Evolutionary conservation across 352 stramenopile genomes (phyloP), one percentile per base, ranked within the genome.

Genomic region (Phytophthora megakarya): DNA sequence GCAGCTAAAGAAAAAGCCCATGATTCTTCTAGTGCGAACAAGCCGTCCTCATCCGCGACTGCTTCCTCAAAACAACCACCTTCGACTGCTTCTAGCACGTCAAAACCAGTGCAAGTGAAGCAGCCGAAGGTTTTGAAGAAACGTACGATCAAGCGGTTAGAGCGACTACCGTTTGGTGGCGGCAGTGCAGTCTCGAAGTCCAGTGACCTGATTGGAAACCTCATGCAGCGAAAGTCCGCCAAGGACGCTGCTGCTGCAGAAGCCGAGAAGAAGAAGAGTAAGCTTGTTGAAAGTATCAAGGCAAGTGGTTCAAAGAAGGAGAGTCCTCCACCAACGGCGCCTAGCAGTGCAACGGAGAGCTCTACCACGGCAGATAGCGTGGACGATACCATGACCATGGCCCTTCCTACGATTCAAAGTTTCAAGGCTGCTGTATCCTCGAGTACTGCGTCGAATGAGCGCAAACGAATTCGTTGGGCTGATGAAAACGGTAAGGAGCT

Each of bases 161-260:
- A 93, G 51, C 82, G 80, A 4, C 70, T 89, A 18, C 84, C 84
- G 54, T 88, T 81, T 59, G 77, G 76, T 56, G 76, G 76, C 39
- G 77, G 82, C 35, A 77, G 43, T 51, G 57, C 76, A 4, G 67
- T 89, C 12, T 89, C 82, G 22, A 92, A 91, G 69, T 92, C 85
- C 13, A 88, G 73, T 50, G 83, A 89, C 58, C 75, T 93, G 37
- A 92, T 93, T 70, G 85, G 81, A 48, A 93, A 90, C 55, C 67
- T 93, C 26, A 88, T 92, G 78, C 83, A 92, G 65, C 83, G 85
- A 50, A 92, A 92, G 63, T 87, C 80, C n/a, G 80, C 76, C 3
- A 93, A 93, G 62, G 77, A 81, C n/a, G 78, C 82, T 19, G 66
- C 73, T 22, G 68, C 65, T 47, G 52, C 57, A 9, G 69, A 80